Evolutionary conservation across 139 green algal species (phyloP), one percentile per base, ranked within the genome.

Genomic region (Eudorina sp.): DNA sequence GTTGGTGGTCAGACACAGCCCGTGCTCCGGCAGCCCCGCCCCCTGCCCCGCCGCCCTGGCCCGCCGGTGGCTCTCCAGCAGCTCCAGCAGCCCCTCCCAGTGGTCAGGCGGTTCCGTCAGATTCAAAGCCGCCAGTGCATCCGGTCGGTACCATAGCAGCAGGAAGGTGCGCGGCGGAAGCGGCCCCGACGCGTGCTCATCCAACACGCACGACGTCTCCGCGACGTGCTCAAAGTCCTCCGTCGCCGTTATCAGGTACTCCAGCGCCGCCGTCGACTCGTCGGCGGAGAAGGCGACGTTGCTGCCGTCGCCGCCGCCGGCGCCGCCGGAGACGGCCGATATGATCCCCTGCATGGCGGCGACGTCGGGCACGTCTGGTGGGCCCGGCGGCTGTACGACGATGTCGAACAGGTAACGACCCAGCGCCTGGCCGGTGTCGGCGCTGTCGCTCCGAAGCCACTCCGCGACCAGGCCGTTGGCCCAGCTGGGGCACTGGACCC

Each of bases 111-210:
- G 51, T 7, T 19, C 5, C 18, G 34, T 7, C 48, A 19, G 29
- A 5, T 29, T 8, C 31, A 83, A 51, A 31, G 75, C 51, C 19
- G 31, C 18, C 34, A 83, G 31, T 31, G 34, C 51, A 34, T 83
- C 75, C 16, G 48, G 6, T 3, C 75, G 48, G 51, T 83, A 83
- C 21, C 55, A 38, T 3, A 83, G 18, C 18, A 83, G 75, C 31
- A 83, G 75, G 75, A 43, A 69, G 31, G 75, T 83, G 5, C 75
- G 75, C 18, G 75, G 75, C 21, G 68, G 75, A 1, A 83, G 48
- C 34, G 75, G 75, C 4, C 75, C 75, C 19, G 34, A 36, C 0
- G 34, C 14, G 34, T 34, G 7, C 19, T 13, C 31, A 16, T 18
- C 18, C 7, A 8, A 14, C 38, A n/a, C 21, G 75, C 75, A 83